Evolutionary conservation across 1,139 yeast species (phyloP), one percentile per base, ranked within the genome.

Genomic region (Candida tunisiensis): DNA sequence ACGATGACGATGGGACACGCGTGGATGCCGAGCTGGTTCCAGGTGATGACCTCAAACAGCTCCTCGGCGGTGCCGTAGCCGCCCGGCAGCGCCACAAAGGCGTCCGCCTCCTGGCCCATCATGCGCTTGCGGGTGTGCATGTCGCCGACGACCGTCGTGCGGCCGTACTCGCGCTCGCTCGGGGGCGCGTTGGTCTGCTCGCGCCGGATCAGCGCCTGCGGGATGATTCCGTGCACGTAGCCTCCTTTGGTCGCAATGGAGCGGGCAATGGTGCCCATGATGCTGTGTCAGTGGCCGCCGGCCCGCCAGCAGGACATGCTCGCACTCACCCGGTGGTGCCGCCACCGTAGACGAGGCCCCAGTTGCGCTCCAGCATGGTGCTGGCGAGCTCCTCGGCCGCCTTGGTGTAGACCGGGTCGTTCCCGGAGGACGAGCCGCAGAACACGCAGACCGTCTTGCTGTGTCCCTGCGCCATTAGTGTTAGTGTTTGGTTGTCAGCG

Each of bases 41-140:
- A 82, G 4, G 94, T 82, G 29, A 78, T 75, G 31, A 80, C 75
- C 55, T 82, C 93, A 73, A 82, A 73, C 37, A 82, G 61, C 53
- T 82, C 94, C 53, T 82, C 94, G 44, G 80, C 56, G 4, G 93
- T 80, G 29, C 93, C 94, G 48, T 73, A 80, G 8, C 94, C 94
- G 34, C 94, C 94, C 11, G 94, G 93, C 54, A 82, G 60, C 1
- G 93, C 93, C 28, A 82, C 68, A 49, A 82, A 82, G 0, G 91
- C 93, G 39, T 72, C 71, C n/a, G 91, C 73, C 49, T 75, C 83
- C 44, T 69, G 65, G 11, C 85, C 92, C 94, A 82, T 82, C 60
- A 77, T 47, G 46, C 74, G 62, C 57, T 82, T 82, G 46, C 94
- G 65, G 3, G 92, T 75, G 52, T 82, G 94, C 93, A 82, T 82